These are phyloP conservation scores for Suhomyces bribrorum DNA, from an alignment of 1,139 yeast species.

Conservation along the genomic window DNA sequence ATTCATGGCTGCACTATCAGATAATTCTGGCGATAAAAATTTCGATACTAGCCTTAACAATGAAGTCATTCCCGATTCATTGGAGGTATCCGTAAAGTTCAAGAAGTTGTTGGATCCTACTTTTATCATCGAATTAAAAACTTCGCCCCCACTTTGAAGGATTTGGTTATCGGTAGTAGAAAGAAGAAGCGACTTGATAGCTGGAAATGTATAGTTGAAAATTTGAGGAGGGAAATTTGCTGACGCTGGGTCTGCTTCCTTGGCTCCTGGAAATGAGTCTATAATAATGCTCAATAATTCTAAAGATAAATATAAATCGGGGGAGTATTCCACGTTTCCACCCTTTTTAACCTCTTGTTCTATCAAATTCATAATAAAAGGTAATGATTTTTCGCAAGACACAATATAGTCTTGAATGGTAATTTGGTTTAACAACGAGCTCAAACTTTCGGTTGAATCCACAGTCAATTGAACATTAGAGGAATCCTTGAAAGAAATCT, in stretches of 20 bases:
- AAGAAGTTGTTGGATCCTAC: constrained; percentile 50
- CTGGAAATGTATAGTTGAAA: constrained; percentile 52
- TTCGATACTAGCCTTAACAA: constrained; percentile 65
- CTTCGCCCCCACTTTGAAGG: constrained; percentile 76
- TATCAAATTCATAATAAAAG: constrained; percentile 46
- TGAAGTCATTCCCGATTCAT: constrained; percentile 52
- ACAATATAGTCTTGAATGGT: constrained; percentile 45
- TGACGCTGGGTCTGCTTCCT: constrained; percentile 12
- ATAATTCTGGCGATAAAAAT: constrained; percentile 67
- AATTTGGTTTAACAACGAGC: constrained; percentile 54
- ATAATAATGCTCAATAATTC: constrained; percentile 66
- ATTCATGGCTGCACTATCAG: constrained; percentile 79
- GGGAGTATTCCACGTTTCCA: constrained; percentile 43
- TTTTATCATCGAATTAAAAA: constrained; percentile 62
- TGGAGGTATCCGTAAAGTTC: constrained; percentile 36
- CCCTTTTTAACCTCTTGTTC: constrained; percentile 20
- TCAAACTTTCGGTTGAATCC: constrained; percentile 63
- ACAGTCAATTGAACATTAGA: constrained; percentile 69
- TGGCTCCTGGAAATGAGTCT: constrained; percentile 37
- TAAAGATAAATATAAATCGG: constrained; percentile 65
- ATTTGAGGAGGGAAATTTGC: constrained; percentile 49
- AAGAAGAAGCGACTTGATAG: constrained; percentile 52
- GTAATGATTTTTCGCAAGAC: constrained; percentile 55
- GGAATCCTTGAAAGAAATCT: constrained; percentile 71
- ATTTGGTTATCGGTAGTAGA: constrained; percentile 74